Base-by-base conservation (phyloP, 2,329 filamentous ascomycete genomes). In the Trichophyton schoenleinii region DNA sequence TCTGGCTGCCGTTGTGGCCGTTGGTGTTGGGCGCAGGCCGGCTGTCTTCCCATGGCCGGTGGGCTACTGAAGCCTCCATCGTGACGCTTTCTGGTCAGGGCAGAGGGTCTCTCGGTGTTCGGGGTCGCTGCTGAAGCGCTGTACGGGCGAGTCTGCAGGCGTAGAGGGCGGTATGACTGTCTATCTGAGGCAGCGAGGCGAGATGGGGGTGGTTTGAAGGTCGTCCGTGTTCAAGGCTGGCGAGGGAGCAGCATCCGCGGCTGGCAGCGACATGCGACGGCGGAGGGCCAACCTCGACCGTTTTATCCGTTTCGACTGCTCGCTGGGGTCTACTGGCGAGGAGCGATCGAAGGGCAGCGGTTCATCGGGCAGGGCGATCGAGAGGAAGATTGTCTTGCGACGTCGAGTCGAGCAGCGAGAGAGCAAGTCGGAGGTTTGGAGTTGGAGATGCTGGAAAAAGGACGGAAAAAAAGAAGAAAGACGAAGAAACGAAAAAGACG, bases 31-130 rank as follows among this genome's bases (percentile, higher is more conserved):
- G 49, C 28, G 49, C 49, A 55, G 49, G 28, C 18, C 67, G 69
- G 46, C 68, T 64, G 25, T 73, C 67, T 69, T 77, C 76, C 76
- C 76, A 78, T 28, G 75, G 76, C 52, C 76, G 73, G 67, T 74
- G 75, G 60, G 73, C 67, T 63, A 73, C 66, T 34, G 75, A 70
- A 22, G 70, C 28, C 20, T 58, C 55, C 55, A 58, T 58, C 28
- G 25, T 55, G 25, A 11, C 9, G 28, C 11, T 38, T 13, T 38
- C 2, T 3, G 34, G 8, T 38, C 34, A 38, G 34, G 34, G 9
- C 34, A 38, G 6, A 4, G 34, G 28, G 28, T 31, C 28, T 31
- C 28, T 31, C 34, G 34, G 34, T 38, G 9, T 13, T 11, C 11
- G 34, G 34, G 34, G 9, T 13, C 34, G 34, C 11, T 31, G 28